Percentiles rank a stretch among this genome's conserved stretches.
These are phyloP conservation scores for Penicillium aurantiogriseum DNA, from an alignment of 2,329 filamentous ascomycete species.

Conservation along the genomic window DNA sequence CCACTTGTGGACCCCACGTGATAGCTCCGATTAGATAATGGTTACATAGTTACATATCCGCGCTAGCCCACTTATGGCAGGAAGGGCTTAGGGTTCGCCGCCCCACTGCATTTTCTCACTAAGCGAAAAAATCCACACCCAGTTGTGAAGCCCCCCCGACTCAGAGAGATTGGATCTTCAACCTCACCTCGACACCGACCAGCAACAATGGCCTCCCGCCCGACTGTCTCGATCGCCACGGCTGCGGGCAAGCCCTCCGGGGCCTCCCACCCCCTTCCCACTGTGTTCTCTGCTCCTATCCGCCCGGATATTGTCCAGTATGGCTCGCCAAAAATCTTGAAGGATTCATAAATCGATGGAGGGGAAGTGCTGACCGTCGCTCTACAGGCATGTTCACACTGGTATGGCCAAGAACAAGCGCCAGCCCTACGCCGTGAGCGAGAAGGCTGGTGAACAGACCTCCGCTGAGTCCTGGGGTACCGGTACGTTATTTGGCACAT, in stretches of 20 bases:
- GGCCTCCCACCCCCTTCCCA: conserved; percentile 85
- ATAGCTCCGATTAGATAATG: background rate
- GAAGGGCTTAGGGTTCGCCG: conserved; percentile 41
- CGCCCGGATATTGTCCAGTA: conserved; percentile 99
- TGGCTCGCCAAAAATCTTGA: conserved; percentile 25
- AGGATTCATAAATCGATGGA: conserved; percentile 13
- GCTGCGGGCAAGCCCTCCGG: conserved; percentile 92
- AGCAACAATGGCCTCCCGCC: conserved; percentile 84
- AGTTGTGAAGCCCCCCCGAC: conserved; percentile 24
- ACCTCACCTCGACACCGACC: conserved; percentile 42
- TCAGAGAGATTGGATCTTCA: conserved; percentile 37
- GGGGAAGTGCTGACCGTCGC: conserved; percentile 35
- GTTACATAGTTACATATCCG: background rate
- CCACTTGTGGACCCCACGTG: conserved; percentile 2
- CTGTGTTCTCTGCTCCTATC: conserved; percentile 97
- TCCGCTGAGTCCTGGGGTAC: conserved; percentile 99
- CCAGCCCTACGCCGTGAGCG: conserved; percentile 98
- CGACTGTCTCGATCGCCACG: conserved; percentile 95
- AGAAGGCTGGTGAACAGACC: conserved; percentile 99
- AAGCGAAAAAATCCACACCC: conserved; percentile 47
- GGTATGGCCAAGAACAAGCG: conserved; percentile 99
- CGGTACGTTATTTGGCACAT: conserved; percentile 61
- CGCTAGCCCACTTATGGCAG: conserved; percentile 11
- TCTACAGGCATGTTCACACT: conserved; percentile 73
- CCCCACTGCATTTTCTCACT: conserved; percentile 28